Conservation (phyloP, 495 filamentous ascomycete genomes). For the Hypoxylon crocopeplum region DNA sequence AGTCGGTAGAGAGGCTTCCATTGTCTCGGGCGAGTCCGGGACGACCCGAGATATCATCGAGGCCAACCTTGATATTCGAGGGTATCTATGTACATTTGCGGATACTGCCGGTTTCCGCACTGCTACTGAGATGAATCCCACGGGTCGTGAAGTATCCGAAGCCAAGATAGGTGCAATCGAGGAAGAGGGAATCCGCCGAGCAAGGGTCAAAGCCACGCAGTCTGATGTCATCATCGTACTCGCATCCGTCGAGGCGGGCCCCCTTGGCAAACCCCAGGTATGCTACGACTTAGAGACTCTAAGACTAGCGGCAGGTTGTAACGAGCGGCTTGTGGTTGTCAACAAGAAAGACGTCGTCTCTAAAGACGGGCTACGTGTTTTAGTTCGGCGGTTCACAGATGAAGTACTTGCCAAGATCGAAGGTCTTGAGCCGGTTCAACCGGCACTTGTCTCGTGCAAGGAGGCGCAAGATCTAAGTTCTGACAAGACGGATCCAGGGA, state of each 20-base stretch:
- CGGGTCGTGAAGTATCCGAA: constrained; percentile 21
- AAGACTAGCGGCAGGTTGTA: constrained; percentile 56
- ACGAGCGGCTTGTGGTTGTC: constrained; percentile 71
- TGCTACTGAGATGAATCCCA: constrained; percentile 15
- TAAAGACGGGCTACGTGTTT: constrained; percentile 26
- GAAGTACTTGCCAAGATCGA: constrained; percentile 41
- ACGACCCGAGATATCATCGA: constrained; percentile 96
- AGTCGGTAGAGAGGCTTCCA: constrained; percentile 92
- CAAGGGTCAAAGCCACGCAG: constrained; percentile 77
- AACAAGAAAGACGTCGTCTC: constrained; percentile 80
- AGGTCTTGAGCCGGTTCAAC: constrained; percentile 34
- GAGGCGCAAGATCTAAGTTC: constrained; percentile 42
- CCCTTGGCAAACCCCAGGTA: constrained; percentile 45
- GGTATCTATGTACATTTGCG: constrained; percentile 85
- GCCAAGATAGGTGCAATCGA: constrained; percentile 74
- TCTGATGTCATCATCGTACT: constrained; percentile 90
- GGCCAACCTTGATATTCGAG: constrained; percentile 86
- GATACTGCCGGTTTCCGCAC: constrained; percentile 88
- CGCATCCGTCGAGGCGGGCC: constrained; percentile 65
- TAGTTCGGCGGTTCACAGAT: constrained; percentile 43
- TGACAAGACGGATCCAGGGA: constrained; percentile 62
- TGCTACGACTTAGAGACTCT: constrained; percentile 57
- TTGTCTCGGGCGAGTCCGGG: constrained; percentile 89
- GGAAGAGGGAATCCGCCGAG: constrained; percentile 87
- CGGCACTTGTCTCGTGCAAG: constrained; percentile 40